Conservation (phyloP, 2,329 filamentous ascomycete species). For the Emericellopsis atlantica region DNA sequence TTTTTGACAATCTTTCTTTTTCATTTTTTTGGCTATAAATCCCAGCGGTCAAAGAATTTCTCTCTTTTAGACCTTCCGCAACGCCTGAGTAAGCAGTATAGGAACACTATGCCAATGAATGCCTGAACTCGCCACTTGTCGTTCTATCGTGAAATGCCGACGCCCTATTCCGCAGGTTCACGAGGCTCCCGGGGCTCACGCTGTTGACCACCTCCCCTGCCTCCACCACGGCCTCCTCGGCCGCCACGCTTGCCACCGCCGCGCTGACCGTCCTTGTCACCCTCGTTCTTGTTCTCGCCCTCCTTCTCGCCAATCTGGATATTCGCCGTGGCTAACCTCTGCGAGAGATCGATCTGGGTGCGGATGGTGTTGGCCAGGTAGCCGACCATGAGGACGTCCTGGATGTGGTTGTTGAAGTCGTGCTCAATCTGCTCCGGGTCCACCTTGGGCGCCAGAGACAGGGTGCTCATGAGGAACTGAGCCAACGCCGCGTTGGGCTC, state of each 20-base stretch:
- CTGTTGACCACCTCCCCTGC: slow-evolving; percentile 38
- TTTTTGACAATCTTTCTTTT: neutral
- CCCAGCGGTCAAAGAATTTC: slow-evolving; percentile 12
- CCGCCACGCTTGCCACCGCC: slow-evolving; percentile 35
- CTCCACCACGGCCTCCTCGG: slow-evolving; percentile 36
- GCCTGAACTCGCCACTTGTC: slow-evolving; percentile 12
- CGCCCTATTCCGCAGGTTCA: slow-evolving; percentile 21
- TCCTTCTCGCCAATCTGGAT: slow-evolving; percentile 39
- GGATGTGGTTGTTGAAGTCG: slow-evolving; percentile 99
- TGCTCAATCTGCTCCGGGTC: slow-evolving; percentile 81
- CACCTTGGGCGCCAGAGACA: slow-evolving; percentile 90
- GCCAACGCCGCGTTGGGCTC: slow-evolving; percentile 83
- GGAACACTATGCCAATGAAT: slow-evolving; percentile 17
- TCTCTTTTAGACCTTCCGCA: slow-evolving; percentile 19
- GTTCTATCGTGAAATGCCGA: neutral
- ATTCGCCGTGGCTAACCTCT: slow-evolving; percentile 76
- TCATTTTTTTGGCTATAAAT: slow-evolving; percentile 4
- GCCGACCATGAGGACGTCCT: slow-evolving; percentile 95
- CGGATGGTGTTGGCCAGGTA: slow-evolving; percentile 98
- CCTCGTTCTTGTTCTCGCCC: slow-evolving; percentile 32
- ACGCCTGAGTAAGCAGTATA: slow-evolving; percentile 22
- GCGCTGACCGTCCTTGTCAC: slow-evolving; percentile 30
- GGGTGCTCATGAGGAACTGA: slow-evolving; percentile 88
- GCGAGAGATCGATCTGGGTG: slow-evolving; percentile 96
- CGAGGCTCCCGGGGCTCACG: slow-evolving; percentile 28